Evolutionary conservation across 1,139 yeast species (phyloP).

Genomic region (Casaregolazyma suthepensis): DNA sequence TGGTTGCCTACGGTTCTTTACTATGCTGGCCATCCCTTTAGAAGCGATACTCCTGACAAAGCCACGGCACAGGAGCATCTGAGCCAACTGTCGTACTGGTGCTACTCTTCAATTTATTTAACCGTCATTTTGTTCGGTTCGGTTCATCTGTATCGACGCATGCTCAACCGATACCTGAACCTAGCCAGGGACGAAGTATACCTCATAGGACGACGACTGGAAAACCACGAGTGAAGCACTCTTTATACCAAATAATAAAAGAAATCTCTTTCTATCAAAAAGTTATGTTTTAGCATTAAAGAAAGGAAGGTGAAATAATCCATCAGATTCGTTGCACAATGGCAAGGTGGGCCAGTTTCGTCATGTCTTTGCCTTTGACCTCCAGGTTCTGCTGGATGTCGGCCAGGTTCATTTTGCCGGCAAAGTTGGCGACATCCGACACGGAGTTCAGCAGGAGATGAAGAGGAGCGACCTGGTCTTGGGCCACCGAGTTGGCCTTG

Average conservation of each 20-base stretch:
- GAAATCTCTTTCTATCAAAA: not conserved
- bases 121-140: not conserved
- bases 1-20: slow-evolving; percentile 1
- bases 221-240: slow-evolving; percentile 19
- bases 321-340: not conserved
- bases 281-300: not conserved
- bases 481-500: not conserved
- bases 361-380: not conserved
- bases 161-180: slow-evolving; percentile 5
- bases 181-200: slow-evolving; percentile 32
- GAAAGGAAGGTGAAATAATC: not conserved
- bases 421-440: not conserved
- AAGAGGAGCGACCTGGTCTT: not conserved
- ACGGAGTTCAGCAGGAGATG: not conserved
- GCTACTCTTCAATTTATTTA: slow-evolving; percentile 1
- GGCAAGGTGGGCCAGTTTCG: not conserved
- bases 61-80: not conserved
- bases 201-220: slow-evolving; percentile 31
- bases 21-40: not conserved
- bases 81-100: not conserved
- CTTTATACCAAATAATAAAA: not conserved
- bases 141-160: not conserved
- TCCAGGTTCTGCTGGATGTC: not conserved
- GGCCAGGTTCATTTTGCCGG: not conserved
- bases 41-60: not conserved